Evolutionary conservation across 768 basidiomycete species (phyloP), one percentile per base, ranked within the genome.

Genomic region (Butyriboletus loyo): DNA sequence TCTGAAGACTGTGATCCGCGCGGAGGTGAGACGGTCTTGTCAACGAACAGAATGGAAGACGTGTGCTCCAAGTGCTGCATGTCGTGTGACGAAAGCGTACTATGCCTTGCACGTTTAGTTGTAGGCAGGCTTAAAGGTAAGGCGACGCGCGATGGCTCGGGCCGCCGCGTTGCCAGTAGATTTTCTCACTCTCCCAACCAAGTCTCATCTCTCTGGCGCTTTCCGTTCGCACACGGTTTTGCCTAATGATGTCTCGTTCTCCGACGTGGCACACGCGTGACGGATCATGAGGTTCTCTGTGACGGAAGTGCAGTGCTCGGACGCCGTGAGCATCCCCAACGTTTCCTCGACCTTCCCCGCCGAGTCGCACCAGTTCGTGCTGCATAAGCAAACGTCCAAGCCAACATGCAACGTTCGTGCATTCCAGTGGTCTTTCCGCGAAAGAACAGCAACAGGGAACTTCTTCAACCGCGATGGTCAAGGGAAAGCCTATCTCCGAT

Each of bases 401-500:
- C 52, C 43, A 52, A 27, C 42, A 8, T 49, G 31, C 24, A 19
- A 41, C 49, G 22, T 35, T 30, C 15, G 17, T 50, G n/a, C 30
- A 43, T 35, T 24, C 13, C 28, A 30, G 13, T 27, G 37, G 15
- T 53, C 58, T 49, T 46, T 45, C 53, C 55, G 48, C 53, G 53
- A 56, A 50, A 32, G 46, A 45, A 54, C 21, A 38, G 22, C 43
- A 43, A 40, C 13, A 41, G 30, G 53, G 21, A 42, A 34, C n/a
- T 39, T 48, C 52, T 41, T 22, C 7, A 15, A 35, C 44, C n/a
- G 31, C 30, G 49, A 28, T 54, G 45, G 54, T 21, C 25, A 28
- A 63, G 49, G 39, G 52, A 65, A 61, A 67, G 61, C 60, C 53
- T 61, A 67, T 69, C 58, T 57, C 64, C 63, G 55, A 66, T 72